These are phyloP conservation scores for Amauroascus verrucosus DNA, from an alignment of 2,329 filamentous ascomycete genomes.

Conservation along the genomic window DNA sequence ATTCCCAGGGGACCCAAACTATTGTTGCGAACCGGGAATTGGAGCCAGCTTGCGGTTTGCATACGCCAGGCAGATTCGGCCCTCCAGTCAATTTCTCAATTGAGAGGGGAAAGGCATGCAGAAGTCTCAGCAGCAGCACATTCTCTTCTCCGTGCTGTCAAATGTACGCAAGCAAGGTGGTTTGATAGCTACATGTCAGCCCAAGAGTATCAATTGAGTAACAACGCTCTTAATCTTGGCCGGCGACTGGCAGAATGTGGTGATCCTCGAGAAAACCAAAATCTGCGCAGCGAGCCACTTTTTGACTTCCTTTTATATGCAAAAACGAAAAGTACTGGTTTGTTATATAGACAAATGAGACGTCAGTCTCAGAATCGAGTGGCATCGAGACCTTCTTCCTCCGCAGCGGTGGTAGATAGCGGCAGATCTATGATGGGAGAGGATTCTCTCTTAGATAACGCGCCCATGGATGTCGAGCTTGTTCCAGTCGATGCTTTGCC, in stretches of 20 bases:
- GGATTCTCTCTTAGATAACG: too few species aligned
- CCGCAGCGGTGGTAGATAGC: too few species aligned
- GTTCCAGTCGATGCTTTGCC: too few species aligned
- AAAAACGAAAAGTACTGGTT: too few species aligned
- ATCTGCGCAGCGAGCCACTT: not conserved
- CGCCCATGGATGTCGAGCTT: too few species aligned
- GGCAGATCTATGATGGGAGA: too few species aligned
- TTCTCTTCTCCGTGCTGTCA: not conserved
- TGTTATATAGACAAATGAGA: too few species aligned
- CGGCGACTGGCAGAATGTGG: slow-evolving; percentile 4
- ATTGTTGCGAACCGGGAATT: slow-evolving; percentile 8
- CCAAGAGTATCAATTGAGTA: not conserved
- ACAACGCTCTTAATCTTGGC: slow-evolving; percentile 4
- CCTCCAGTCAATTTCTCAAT: not conserved
- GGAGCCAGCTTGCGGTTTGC: not conserved
- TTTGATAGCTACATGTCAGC: not conserved
- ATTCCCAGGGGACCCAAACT: slow-evolving; percentile 9
- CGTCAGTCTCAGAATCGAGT: too few species aligned
- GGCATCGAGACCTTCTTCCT: too few species aligned
- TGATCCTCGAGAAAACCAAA: not conserved
- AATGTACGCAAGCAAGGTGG: slow-evolving; percentile 1
- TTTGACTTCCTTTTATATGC: not conserved
- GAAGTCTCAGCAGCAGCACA: not conserved
- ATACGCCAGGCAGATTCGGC: not conserved
- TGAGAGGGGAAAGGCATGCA: not conserved